A percentile compares a stretch with the other conserved stretches of the same genome.
Evolutionary conservation across 1,284 basidiomycete genomes (phyloP).

Genomic region (Cryptococcus wingfieldii): DNA sequence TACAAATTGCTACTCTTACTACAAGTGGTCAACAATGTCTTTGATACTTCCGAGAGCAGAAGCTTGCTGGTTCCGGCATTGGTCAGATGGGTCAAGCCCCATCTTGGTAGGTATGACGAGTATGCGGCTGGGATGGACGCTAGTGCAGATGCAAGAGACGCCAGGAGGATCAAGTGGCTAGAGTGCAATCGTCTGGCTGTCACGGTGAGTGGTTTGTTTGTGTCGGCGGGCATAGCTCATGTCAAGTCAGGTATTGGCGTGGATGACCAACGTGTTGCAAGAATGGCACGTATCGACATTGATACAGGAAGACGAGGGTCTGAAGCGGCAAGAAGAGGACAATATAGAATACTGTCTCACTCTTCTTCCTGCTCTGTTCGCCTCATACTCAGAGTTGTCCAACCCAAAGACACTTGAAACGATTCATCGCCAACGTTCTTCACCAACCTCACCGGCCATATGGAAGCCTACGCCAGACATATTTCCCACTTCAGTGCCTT

Average conservation of each 20-base stretch:
- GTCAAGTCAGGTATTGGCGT: slow-evolving; percentile 64
- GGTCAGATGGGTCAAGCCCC: slow-evolving; percentile 88
- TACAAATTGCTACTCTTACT: slow-evolving; percentile 93
- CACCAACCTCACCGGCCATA: slow-evolving; percentile 52
- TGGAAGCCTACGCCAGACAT: slow-evolving; percentile 69
- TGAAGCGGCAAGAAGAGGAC: slow-evolving; percentile 78
- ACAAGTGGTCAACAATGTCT: slow-evolving; percentile 84
- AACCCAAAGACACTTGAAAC: slow-evolving; percentile 62
- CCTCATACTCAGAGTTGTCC: slow-evolving; percentile 81
- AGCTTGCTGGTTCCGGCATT: slow-evolving; percentile 80
- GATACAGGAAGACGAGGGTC: slow-evolving; percentile 59
- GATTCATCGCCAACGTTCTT: slow-evolving; percentile 64
- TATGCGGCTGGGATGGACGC: slow-evolving; percentile 17
- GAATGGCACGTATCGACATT: slow-evolving; percentile 67
- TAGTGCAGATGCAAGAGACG: slow-evolving; percentile 55
- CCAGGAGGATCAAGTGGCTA: slow-evolving; percentile 78
- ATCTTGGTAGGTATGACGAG: slow-evolving; percentile 81
- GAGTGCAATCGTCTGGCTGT: slow-evolving; percentile 73
- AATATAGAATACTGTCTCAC: slow-evolving; percentile 85
- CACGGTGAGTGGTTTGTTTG: slow-evolving; percentile 22
- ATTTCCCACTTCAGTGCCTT: slow-evolving; percentile 91
- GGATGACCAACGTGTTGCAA: slow-evolving; percentile 87
- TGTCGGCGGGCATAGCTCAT: slow-evolving; percentile 4
- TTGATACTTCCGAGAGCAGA: slow-evolving; percentile 75
- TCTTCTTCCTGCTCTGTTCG: slow-evolving; percentile 77